Evolutionary conservation across 129 eudicot species (phyloP).

Genomic region (Lactuca saligna): DNA sequence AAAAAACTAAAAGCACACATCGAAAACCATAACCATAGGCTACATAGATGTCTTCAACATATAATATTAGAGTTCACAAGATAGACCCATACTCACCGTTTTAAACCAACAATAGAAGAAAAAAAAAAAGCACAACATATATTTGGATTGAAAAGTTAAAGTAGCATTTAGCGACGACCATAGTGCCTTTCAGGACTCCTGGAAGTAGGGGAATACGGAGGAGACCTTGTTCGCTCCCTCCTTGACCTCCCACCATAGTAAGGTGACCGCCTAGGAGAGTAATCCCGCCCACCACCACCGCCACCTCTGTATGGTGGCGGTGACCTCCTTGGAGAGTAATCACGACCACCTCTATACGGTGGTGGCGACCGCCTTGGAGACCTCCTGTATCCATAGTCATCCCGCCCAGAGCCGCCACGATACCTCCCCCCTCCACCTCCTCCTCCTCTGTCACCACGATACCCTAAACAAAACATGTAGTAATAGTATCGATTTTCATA

Average conservation of each 20-base stretch:
- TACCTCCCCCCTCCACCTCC: slow-evolving; percentile 38
- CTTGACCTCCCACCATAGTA: slow-evolving; percentile 78
- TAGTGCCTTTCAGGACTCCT: slow-evolving; percentile 70
- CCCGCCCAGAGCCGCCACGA: slow-evolving; percentile 82
- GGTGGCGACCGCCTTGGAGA: slow-evolving; percentile 77
- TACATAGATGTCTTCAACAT: neutral
- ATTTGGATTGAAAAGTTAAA: neutral
- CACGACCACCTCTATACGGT: slow-evolving; percentile 67
- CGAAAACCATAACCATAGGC: too few species aligned
- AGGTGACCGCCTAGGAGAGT: slow-evolving; percentile 71
- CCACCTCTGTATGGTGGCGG: slow-evolving; percentile 74
- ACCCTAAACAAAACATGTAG: slow-evolving; percentile 41
- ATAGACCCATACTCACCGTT: slow-evolving; percentile 1
- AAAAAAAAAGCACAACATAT: slow-evolving; percentile 11
- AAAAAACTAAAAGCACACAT: neutral
- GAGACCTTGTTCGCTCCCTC: slow-evolving; percentile 76
- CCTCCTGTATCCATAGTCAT: slow-evolving; percentile 81
- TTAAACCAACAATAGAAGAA: neutral
- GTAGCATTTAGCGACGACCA: slow-evolving; percentile 56
- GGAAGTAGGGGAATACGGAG: slow-evolving; percentile 70
- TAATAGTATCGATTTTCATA: too few species aligned
- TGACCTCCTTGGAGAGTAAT: slow-evolving; percentile 76
- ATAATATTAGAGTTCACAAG: neutral
- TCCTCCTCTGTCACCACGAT: slow-evolving; percentile 47
- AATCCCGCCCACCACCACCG: slow-evolving; percentile 66